These are phyloP conservation scores for Russula virescens DNA, from an alignment of 768 basidiomycete species.

Conservation along the genomic window DNA sequence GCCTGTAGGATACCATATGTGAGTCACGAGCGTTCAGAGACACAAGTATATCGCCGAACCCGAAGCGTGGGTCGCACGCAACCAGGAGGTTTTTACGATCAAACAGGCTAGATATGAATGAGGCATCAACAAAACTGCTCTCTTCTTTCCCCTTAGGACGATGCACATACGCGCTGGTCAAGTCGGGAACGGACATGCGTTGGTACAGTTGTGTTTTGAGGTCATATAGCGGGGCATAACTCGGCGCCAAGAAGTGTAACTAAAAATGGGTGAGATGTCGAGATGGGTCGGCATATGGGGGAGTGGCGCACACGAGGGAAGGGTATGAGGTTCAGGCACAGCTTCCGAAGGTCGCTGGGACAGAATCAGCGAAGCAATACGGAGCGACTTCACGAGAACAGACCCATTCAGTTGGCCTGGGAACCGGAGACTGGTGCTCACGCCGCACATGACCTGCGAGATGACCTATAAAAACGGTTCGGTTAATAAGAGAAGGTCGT, in stretches of 20 bases:
- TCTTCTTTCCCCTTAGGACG: not conserved
- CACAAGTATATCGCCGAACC: conserved; percentile 39
- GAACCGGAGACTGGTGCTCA: conserved; percentile 87
- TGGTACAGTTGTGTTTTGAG: conserved; percentile 57
- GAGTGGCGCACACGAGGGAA: conserved; percentile 74
- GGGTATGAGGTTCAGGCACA: conserved; percentile 90
- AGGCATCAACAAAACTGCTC: not conserved
- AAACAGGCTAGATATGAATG: conserved; percentile 51
- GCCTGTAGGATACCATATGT: conserved; percentile 37
- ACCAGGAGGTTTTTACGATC: conserved; percentile 76
- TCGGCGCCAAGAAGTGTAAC: conserved; percentile 96
- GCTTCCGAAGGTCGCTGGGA: conserved; percentile 74
- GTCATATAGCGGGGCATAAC: conserved; percentile 85
- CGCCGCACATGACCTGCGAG: conserved; percentile 89
- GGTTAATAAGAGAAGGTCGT: not conserved
- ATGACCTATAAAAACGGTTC: conserved; percentile 45
- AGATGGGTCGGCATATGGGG: not conserved
- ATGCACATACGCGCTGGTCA: conserved; percentile 62
- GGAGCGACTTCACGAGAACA: conserved; percentile 22
- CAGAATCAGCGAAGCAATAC: not conserved
- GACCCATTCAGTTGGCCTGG: conserved; percentile 92
- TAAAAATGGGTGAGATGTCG: conserved; percentile 31
- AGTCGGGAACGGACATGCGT: conserved; percentile 54
- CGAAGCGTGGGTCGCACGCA: conserved; percentile 73
- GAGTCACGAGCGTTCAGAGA: conserved; percentile 1